These are phyloP conservation scores for Claviceps arundinis DNA, from an alignment of 2,329 filamentous ascomycete genomes.

Conservation along the genomic window DNA sequence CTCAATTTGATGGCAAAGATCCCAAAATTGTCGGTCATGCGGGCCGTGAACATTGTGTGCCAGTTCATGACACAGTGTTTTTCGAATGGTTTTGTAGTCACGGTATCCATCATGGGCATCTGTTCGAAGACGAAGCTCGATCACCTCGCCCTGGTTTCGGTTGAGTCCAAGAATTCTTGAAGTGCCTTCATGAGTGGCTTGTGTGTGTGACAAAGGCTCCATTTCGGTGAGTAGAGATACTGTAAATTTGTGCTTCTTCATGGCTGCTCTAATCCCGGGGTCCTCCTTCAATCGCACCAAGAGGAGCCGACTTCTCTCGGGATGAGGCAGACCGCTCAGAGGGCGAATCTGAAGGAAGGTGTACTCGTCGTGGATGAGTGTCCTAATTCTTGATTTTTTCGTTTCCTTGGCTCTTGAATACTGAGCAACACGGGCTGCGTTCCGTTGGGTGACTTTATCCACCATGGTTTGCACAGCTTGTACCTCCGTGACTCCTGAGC, in stretches of 20 bases:
- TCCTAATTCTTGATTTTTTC: slow-evolving; percentile 3
- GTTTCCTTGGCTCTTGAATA: slow-evolving; percentile 15
- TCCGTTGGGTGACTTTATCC: slow-evolving; percentile 33
- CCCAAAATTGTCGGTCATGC: slow-evolving; percentile 84
- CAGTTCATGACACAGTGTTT: slow-evolving; percentile 88
- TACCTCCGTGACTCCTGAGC: slow-evolving; percentile 48
- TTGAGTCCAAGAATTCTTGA: slow-evolving; percentile 76
- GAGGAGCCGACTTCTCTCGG: slow-evolving; percentile 56
- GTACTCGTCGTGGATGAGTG: slow-evolving; percentile 45
- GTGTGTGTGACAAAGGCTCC: slow-evolving; percentile 74
- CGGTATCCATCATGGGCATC: slow-evolving; percentile 90
- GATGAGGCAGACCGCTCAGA: slow-evolving; percentile 63
- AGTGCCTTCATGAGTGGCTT: slow-evolving; percentile 54
- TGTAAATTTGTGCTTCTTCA: slow-evolving; percentile 73
- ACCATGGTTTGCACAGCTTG: slow-evolving; percentile 37
- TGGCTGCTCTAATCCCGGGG: slow-evolving; percentile 69
- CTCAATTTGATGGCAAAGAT: slow-evolving; percentile 76
- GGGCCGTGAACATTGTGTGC: slow-evolving; percentile 80
- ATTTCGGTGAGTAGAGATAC: slow-evolving; percentile 88
- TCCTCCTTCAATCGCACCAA: slow-evolving; percentile 68
- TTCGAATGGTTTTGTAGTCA: slow-evolving; percentile 82
- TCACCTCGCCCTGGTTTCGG: slow-evolving; percentile 74
- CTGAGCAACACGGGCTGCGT: slow-evolving; percentile 25
- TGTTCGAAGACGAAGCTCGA: slow-evolving; percentile 81
- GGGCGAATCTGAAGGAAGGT: slow-evolving; percentile 71